These are phyloP conservation scores for Thelonectria discophora DNA, from an alignment of 2,329 filamentous ascomycete genomes.

Conservation along the genomic window DNA sequence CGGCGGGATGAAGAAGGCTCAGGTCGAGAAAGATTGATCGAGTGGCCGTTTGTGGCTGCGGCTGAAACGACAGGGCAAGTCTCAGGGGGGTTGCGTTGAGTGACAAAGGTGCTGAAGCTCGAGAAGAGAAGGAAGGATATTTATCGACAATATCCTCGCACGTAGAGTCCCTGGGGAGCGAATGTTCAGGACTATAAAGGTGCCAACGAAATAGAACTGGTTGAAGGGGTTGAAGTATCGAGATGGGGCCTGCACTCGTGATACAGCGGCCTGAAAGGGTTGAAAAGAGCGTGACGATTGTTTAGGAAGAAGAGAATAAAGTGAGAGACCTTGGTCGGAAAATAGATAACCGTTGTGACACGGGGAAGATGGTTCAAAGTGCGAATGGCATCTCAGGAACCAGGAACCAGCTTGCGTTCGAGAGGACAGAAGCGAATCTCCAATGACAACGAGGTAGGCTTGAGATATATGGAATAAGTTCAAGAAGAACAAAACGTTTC, in stretches of 20 bases:
- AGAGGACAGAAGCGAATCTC: conserved; percentile 18
- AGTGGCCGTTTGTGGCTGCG: conserved; percentile 19
- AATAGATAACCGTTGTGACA: conserved; percentile 13
- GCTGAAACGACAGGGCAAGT: conserved; percentile 37
- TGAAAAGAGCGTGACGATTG: conserved; percentile 16
- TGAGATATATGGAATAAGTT: conserved; percentile 40
- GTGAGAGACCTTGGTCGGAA: conserved; percentile 21
- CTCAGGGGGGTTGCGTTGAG: conserved; percentile 22
- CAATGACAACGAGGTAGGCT: conserved; percentile 26
- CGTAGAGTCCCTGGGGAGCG: neutral
- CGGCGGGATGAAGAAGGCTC: conserved; percentile 20
- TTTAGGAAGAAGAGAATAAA: conserved; percentile 13
- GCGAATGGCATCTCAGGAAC: conserved; percentile 22
- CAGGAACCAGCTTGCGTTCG: conserved; percentile 23
- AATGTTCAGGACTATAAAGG: neutral
- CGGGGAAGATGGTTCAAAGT: conserved; percentile 11
- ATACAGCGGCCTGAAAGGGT: conserved; percentile 2
- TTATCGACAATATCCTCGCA: neutral
- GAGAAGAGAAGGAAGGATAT: conserved; percentile 25
- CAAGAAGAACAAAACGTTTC: conserved; percentile 32
- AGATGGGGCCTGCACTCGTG: conserved; percentile 13
- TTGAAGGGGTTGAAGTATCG: conserved; percentile 3
- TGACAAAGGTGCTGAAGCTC: conserved; percentile 26
- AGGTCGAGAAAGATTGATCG: conserved; percentile 26
- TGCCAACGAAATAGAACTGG: neutral